Conservation (phyloP, 2,329 filamentous ascomycete species). For the Stachybotrys echinatus region DNA sequence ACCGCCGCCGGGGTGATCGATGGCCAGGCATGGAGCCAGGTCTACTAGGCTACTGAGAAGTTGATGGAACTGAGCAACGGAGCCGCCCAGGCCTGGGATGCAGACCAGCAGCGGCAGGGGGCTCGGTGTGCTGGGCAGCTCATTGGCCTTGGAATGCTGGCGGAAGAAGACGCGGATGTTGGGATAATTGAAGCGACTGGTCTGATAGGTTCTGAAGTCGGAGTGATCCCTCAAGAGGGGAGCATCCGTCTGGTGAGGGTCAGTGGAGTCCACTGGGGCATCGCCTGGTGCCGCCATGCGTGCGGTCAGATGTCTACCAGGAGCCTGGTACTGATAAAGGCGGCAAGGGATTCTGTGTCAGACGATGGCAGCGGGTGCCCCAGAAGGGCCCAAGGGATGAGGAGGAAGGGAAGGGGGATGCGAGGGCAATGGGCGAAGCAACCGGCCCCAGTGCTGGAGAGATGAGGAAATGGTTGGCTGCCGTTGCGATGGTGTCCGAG, state of each 20-base stretch:
- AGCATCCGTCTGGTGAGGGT: constrained; percentile 60
- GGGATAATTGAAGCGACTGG: constrained; percentile 64
- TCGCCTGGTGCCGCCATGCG: constrained; percentile 7
- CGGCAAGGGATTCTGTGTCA: not conserved
- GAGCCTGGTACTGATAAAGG: not conserved
- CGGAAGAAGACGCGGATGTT: constrained; percentile 79
- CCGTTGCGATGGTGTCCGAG: not conserved
- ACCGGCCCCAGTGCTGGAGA: too few relatives aligned
- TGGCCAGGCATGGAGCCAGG: constrained; percentile 71
- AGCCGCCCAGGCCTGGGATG: constrained; percentile 90
- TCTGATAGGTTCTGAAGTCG: constrained; percentile 65
- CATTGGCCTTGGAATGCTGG: constrained; percentile 74
- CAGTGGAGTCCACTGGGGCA: constrained; percentile 18
- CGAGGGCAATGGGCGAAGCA: too few relatives aligned
- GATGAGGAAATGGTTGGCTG: too few relatives aligned
- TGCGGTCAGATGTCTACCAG: not conserved
- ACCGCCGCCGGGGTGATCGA: constrained; percentile 89
- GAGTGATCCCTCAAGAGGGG: constrained; percentile 76
- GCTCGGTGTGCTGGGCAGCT: constrained; percentile 67
- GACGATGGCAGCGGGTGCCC: not conserved
- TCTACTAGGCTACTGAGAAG: constrained; percentile 78
- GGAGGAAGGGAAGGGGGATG: not conserved
- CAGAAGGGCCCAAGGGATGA: not conserved
- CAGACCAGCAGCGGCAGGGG: constrained; percentile 84
- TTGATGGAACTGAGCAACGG: constrained; percentile 79